Base-by-base conservation (phyloP, 2,329 filamentous ascomycete species). In the Fusarium sp. region DNA sequence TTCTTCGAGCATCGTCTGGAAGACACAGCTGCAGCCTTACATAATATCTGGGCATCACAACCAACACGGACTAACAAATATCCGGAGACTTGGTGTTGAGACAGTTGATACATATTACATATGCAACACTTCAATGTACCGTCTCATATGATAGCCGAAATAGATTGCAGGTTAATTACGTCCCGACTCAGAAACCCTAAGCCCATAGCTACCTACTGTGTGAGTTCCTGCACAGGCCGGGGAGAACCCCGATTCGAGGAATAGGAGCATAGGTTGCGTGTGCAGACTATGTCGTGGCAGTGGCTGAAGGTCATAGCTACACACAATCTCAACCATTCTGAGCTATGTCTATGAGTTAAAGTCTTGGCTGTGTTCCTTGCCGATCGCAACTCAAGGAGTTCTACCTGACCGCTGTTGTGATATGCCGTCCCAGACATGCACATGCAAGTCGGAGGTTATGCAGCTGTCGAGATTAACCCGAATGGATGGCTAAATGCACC, bases 1-100 rank as follows among this genome's bases (percentile, higher is more conserved):
- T 72, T 72, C 70, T 65, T 69, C 58, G 51, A 59, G 46, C 42
- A 67, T 63, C 66, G 54, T 49, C 67, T 46, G 26, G 64, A 64
- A 63, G 32, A 25, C 35, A 24, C 42, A 28, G 9, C 19, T 19
- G 26, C 26, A 7, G 26, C 26, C 12, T 11, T 32, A 34, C 31
- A 65, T 43, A 39, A 43, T 46, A 13, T 15, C n/a, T 47, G 13
- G 10, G 24, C 39, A 19, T 6, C 15, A 38, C 8, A 8, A 7
- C 9, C 31, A 44, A 34, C 5, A 6, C 44, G 58, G 51, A 56
- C 51, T 53, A 57, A 50, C 15, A 36, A 44, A 48, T 58, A 15
- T 61, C 61, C 53, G 43, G 9, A 35, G 4, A 19, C 19, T 38
- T 31, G 19, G 12, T 34, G 29, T 10, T 31, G 7, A 9, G 9